A percentile compares a stretch with the other conserved stretches of the same genome.
Conservation (phyloP, 2,329 filamentous ascomycete genomes). For the Microcera coccophila region DNA sequence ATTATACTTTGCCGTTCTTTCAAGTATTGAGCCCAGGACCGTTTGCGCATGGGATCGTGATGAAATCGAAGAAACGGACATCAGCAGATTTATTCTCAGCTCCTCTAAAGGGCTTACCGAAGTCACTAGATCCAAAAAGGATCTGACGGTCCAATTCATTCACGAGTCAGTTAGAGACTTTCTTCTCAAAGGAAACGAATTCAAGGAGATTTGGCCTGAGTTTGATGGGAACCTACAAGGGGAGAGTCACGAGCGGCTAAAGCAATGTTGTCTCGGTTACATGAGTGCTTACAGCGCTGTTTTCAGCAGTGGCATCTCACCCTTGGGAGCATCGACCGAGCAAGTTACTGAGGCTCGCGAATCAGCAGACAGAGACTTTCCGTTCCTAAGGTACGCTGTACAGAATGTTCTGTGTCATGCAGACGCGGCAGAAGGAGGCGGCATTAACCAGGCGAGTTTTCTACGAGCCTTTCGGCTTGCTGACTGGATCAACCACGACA, state of each 20-base stretch:
- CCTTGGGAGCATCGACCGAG: neutral
- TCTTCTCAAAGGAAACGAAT: conserved; percentile 36
- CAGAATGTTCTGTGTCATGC: conserved; percentile 11
- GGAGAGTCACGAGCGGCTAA: conserved; percentile 5
- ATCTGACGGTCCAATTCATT: conserved; percentile 49
- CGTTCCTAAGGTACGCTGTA: conserved; percentile 14
- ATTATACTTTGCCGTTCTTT: conserved; percentile 34
- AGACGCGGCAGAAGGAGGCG: neutral
- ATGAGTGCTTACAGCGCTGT: neutral
- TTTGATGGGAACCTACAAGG: conserved; percentile 1
- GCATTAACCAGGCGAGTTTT: neutral
- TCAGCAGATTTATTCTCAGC: conserved; percentile 32
- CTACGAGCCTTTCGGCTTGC: rapidly evolving
- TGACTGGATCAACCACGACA: neutral
- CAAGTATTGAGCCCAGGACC: neutral
- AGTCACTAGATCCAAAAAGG: conserved; percentile 28
- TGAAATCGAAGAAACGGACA: conserved; percentile 18
- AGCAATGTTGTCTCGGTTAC: conserved; percentile 8
- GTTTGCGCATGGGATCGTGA: neutral
- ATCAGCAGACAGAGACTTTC: neutral
- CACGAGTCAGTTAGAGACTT: conserved; percentile 50
- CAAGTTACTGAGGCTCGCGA: neutral
- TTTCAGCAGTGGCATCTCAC: neutral
- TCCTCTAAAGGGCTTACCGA: conserved; percentile 51
- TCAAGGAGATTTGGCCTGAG: conserved; percentile 16